A percentile compares a stretch with the other conserved stretches of the same genome.
Evolutionary conservation across 2,329 filamentous ascomycete species (phyloP).

Genomic region (Aquanectria penicillioides): DNA sequence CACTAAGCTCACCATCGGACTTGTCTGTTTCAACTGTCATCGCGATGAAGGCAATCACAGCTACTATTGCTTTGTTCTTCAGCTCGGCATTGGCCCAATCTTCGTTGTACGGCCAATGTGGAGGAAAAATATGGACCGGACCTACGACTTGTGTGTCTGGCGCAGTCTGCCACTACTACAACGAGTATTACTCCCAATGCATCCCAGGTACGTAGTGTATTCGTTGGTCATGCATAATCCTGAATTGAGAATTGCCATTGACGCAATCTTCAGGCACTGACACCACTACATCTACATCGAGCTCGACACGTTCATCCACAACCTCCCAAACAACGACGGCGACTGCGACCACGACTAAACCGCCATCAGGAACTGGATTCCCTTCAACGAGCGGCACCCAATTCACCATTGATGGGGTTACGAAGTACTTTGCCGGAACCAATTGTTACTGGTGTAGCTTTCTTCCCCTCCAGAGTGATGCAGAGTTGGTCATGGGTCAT

Average conservation of each 20-base stretch:
- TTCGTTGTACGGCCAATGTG: slow-evolving; percentile 22
- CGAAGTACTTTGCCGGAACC: slow-evolving; percentile 62
- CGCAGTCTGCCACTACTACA: slow-evolving; percentile 18
- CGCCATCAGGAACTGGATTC: slow-evolving; percentile 25
- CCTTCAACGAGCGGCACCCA: slow-evolving; percentile 40
- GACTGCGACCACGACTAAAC: slow-evolving; percentile 1
- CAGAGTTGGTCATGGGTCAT: slow-evolving; percentile 62
- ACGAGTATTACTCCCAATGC: slow-evolving; percentile 26
- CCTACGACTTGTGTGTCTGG: slow-evolving; percentile 18
- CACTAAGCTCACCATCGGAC: not conserved
- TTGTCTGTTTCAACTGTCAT: not conserved
- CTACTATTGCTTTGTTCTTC: slow-evolving; percentile 8
- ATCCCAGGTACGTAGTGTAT: slow-evolving; percentile 12
- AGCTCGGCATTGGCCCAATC: slow-evolving; percentile 15
- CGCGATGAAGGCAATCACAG: slow-evolving; percentile 7
- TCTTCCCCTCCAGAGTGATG: slow-evolving; percentile 63
- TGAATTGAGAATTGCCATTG: too few species aligned
- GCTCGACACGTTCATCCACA: not conserved
- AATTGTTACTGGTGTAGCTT: slow-evolving; percentile 69
- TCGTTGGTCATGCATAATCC: too few species aligned
- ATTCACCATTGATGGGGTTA: slow-evolving; percentile 56
- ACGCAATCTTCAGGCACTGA: not conserved
- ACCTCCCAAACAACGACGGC: slow-evolving; percentile 18
- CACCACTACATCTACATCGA: not conserved
- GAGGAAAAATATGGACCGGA: slow-evolving; percentile 14